phyloP scores from a whole-genome alignment of 1,139 yeast genomes.

The Lodderomyces beijingensis region DNA sequence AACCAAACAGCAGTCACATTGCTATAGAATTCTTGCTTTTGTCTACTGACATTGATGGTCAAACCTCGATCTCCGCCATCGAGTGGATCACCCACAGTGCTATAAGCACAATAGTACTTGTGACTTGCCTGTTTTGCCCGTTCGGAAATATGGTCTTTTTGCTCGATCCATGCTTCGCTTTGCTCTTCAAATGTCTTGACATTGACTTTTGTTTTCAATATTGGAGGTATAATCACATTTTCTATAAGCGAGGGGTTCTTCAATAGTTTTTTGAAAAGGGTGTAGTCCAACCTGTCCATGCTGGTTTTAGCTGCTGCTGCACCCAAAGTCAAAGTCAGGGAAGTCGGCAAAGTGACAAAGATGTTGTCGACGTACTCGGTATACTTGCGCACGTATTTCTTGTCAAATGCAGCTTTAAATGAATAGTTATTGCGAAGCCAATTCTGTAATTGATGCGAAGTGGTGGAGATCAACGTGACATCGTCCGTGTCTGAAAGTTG shows the following conservation, averaged over 20 bases:
- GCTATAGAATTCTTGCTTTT: slow-evolving; percentile 12
- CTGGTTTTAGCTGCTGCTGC: too few relatives aligned
- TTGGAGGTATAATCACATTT: slow-evolving; percentile 21
- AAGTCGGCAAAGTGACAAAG: too few relatives aligned
- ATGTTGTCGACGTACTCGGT: slow-evolving; percentile 9
- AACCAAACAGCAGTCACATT: slow-evolving; percentile 21
- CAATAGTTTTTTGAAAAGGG: slow-evolving; percentile 1
- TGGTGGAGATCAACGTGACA: slow-evolving; percentile 24
- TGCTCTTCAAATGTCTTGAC: slow-evolving; percentile 21
- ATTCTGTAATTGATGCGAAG: slow-evolving; percentile 35
- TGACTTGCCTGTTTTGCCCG: slow-evolving; percentile 11
- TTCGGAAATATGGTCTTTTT: slow-evolving; percentile 5
- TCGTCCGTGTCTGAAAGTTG: slow-evolving; percentile 27
- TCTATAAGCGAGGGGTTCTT: slow-evolving; percentile 21
- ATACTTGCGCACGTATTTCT: slow-evolving; percentile 13
- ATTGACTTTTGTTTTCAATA: slow-evolving; percentile 13
- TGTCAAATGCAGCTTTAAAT: slow-evolving; percentile 15
- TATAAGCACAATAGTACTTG: slow-evolving; percentile 34
- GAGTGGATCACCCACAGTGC: slow-evolving; percentile 26
- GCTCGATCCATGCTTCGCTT: slow-evolving; percentile 21
- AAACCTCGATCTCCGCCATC: slow-evolving; percentile 15
- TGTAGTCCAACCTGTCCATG: slow-evolving; percentile 5
- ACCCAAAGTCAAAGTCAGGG: slow-evolving; percentile 5
- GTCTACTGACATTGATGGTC: slow-evolving; percentile 13
- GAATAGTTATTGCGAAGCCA: slow-evolving; percentile 15